Conservation (phyloP, 805 yeast genomes). For the Candida namnaoensis region DNA sequence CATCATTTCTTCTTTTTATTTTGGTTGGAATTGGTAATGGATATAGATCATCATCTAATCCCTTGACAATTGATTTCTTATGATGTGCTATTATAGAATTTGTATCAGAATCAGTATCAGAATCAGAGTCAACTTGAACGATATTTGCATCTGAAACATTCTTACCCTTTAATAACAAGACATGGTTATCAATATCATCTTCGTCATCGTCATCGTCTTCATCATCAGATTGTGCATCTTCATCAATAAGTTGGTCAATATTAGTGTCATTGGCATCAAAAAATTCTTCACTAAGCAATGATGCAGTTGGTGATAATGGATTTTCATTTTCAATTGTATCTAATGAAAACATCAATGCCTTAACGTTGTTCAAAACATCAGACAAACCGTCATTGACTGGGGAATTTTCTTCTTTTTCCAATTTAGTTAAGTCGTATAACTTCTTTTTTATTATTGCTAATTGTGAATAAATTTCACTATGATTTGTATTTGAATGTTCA, state of each 20-base stretch:
- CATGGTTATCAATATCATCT: neutral
- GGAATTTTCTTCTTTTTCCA: neutral
- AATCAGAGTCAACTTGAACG: neutral
- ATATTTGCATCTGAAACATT: neutral
- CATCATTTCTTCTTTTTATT: conserved; percentile 47
- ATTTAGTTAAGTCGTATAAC: too few relatives aligned
- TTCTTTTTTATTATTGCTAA: too few relatives aligned
- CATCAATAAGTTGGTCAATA: conserved; percentile 19
- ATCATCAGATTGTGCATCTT: conserved; percentile 12
- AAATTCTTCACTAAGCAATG: conserved; percentile 42
- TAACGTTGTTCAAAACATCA: neutral
- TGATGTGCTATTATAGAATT: neutral
- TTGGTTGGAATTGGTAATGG: conserved; percentile 52
- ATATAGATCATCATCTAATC: conserved; percentile 32
- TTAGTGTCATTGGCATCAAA: conserved; percentile 59
- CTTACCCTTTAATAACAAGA: neutral
- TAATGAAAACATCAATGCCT: neutral
- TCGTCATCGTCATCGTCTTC: conserved; percentile 7
- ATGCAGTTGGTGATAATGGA: conserved; percentile 15
- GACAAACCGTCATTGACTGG: neutral
- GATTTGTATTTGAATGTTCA: neutral
- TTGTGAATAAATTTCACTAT: neutral
- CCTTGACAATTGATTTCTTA: conserved; percentile 1
- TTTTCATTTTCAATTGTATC: neutral
- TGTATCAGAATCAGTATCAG: neutral